Base-by-base conservation (phyloP, 345 rosid species). In the Psidium friedrichsthalianum region DNA sequence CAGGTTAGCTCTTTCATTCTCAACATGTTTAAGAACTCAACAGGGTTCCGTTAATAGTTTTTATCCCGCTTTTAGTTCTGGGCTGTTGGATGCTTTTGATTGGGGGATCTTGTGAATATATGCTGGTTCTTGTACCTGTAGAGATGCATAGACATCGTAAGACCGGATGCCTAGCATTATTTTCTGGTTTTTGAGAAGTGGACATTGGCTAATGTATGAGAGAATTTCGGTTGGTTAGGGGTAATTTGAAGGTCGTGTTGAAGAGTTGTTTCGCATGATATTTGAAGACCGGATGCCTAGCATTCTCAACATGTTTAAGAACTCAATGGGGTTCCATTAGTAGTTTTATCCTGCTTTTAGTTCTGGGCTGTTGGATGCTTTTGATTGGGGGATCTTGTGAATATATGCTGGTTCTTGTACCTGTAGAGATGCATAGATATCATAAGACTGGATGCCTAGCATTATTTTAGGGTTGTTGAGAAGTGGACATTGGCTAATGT, bases 1-100 rank as follows among this genome's bases (percentile, higher is more conserved):
- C 99, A 97, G 98, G 98, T 95, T 88, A 58, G 36, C 78, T 87
- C 27, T 2, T n/a, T 21, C 42, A 0, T 44, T 49, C 82, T 25
- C 57, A 20, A 3, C 53, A 10, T 53, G 56, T 53, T 56, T 22
- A 24, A 56, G 24, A 56, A 22, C 5, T 69, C 0, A 2, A 32
- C 47, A 32, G 36, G 78, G 47, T 69, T 32, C 47, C 13, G 7
- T 69, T 36, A 8, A 47, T 36, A 69, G 47, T 24, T 69, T 69
- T 69, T 36, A 69, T 69, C 40, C 25, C 0, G 1, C 78, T 36
- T 69, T 69, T 32, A 36, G 47, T 69, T 69, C 6, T 18, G 13
- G 21, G 47, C 40, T 18, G 47, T 69, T 36, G 78, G 25, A 69
- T 36, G 80, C 80, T 69, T 18, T 69, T 5, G 47, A 69, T 21